Conservation (phyloP, 2,329 filamentous ascomycete genomes). For the Colletotrichum incanum region DNA sequence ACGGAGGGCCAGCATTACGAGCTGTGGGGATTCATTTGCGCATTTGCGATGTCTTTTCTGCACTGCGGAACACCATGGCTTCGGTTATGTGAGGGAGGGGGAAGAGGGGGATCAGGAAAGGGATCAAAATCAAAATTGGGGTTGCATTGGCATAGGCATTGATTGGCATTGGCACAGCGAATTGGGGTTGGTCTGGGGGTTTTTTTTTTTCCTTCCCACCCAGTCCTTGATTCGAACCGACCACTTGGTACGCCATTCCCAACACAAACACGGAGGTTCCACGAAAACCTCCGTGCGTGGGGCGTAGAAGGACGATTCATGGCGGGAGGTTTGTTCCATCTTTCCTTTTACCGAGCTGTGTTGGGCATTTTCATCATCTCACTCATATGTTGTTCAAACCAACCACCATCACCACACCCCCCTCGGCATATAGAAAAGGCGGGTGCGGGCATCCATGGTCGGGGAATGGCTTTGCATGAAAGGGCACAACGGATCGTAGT, state of each 20-base stretch:
- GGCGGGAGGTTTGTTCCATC: not conserved
- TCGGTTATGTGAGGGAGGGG: constrained; percentile 32
- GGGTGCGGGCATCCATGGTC: constrained; percentile 14
- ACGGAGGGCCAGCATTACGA: constrained; percentile 15
- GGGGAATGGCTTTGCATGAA: constrained; percentile 8
- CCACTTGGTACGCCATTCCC: constrained; percentile 34
- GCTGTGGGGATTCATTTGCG: constrained; percentile 31
- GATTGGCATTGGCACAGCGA: constrained; percentile 39
- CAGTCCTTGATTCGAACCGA: constrained; percentile 16
- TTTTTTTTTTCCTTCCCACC: not conserved
- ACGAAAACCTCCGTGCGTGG: constrained; percentile 26
- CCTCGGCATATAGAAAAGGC: constrained; percentile 35
- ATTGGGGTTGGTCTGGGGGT: constrained; percentile 7
- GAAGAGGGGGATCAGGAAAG: not conserved
- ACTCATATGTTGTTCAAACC: not conserved
- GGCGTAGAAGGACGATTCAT: constrained; percentile 3
- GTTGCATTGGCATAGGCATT: constrained; percentile 42
- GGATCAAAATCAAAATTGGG: constrained; percentile 35
- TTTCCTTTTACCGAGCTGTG: not conserved
- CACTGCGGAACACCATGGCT: constrained; percentile 20
- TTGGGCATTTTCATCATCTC: constrained; percentile 3
- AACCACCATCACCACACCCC: constrained; percentile 1
- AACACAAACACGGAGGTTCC: constrained; percentile 31
- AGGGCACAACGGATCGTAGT: constrained; percentile 1
- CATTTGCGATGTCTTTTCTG: constrained; percentile 13